Evolutionary conservation across 2,329 filamentous ascomycete species (phyloP).

Genomic region (Apiospora sp.): DNA sequence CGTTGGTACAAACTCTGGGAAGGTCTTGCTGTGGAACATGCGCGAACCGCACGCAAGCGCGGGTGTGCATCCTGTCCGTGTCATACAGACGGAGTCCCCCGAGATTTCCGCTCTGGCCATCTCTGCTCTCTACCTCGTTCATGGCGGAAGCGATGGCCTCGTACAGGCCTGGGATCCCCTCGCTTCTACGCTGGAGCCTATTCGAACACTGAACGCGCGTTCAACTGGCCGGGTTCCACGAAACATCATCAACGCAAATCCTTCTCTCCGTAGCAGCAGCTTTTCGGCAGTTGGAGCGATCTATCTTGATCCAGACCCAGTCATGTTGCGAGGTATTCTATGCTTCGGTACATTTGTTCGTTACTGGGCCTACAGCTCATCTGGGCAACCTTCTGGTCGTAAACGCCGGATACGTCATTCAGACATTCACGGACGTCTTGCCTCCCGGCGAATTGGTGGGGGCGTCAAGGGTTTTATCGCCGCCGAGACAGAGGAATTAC

Average conservation of each 20-base stretch:
- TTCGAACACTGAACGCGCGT: slow-evolving; percentile 86
- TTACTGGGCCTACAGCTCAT: slow-evolving; percentile 94
- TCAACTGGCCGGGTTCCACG: slow-evolving; percentile 85
- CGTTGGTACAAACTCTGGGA: slow-evolving; percentile 79
- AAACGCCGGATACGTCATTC: slow-evolving; percentile 82
- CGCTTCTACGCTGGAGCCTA: slow-evolving; percentile 77
- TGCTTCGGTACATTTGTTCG: slow-evolving; percentile 86
- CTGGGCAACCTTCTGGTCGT: slow-evolving; percentile 75
- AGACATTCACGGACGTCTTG: slow-evolving; percentile 60
- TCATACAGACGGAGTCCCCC: slow-evolving; percentile 90
- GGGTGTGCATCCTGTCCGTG: slow-evolving; percentile 73
- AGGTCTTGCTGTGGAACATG: slow-evolving; percentile 85
- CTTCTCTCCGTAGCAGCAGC: slow-evolving; percentile 72
- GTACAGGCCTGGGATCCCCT: slow-evolving; percentile 98
- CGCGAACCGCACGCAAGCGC: slow-evolving; percentile 69
- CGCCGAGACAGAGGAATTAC: slow-evolving; percentile 83
- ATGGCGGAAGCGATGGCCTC: slow-evolving; percentile 92
- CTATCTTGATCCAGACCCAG: slow-evolving; percentile 86
- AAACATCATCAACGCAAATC: slow-evolving; percentile 63
- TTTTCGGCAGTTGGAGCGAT: slow-evolving; percentile 86
- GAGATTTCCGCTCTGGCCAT: slow-evolving; percentile 84
- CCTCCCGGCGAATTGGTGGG: slow-evolving; percentile 65
- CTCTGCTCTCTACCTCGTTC: slow-evolving; percentile 86
- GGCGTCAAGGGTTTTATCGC: slow-evolving; percentile 84
- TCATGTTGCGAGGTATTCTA: slow-evolving; percentile 83